A percentile compares a stretch with the other conserved stretches of the same genome.
Conservation (phyloP, 2,329 filamentous ascomycete genomes). For the Neofusicoccum kwambonambiense region DNA sequence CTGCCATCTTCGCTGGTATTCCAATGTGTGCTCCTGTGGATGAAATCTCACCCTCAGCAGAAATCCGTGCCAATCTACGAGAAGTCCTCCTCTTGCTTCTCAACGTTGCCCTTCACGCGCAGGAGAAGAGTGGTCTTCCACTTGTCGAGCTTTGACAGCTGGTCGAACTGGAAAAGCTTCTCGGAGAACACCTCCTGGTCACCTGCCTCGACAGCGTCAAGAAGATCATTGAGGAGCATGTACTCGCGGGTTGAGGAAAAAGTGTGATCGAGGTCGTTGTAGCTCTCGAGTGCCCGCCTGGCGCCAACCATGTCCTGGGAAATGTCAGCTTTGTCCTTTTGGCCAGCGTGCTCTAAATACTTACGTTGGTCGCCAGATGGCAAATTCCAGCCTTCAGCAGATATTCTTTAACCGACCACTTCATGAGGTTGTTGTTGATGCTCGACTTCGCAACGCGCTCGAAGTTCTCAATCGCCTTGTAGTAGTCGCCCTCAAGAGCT, state of each 20-base stretch:
- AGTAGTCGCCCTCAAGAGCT: constrained; percentile 79
- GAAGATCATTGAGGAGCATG: constrained; percentile 75
- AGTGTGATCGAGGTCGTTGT: constrained; percentile 60
- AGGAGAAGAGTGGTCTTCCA: constrained; percentile 91
- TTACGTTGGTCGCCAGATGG: constrained; percentile 66
- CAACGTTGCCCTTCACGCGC: constrained; percentile 79
- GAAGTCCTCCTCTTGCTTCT: constrained; percentile 68
- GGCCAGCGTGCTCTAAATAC: neutral
- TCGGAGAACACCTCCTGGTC: constrained; percentile 83
- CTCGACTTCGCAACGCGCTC: constrained; percentile 78
- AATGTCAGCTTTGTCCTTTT: neutral
- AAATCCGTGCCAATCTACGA: constrained; percentile 45
- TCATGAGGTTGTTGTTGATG: constrained; percentile 88
- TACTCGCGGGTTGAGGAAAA: constrained; percentile 79
- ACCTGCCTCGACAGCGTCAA: constrained; percentile 70
- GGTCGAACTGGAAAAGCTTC: constrained; percentile 81
- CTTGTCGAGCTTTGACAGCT: constrained; percentile 90
- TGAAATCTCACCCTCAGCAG: neutral
- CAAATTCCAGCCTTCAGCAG: constrained; percentile 92
- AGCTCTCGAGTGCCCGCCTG: constrained; percentile 77
- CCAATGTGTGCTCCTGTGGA: neutral
- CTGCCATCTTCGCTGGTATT: constrained; percentile 4
- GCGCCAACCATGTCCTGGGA: constrained; percentile 70
- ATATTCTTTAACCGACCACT: constrained; percentile 93
- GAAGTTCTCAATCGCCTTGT: constrained; percentile 64